Base-by-base conservation (phyloP, 768 basidiomycete genomes). In the Clathrus columnatus region DNA sequence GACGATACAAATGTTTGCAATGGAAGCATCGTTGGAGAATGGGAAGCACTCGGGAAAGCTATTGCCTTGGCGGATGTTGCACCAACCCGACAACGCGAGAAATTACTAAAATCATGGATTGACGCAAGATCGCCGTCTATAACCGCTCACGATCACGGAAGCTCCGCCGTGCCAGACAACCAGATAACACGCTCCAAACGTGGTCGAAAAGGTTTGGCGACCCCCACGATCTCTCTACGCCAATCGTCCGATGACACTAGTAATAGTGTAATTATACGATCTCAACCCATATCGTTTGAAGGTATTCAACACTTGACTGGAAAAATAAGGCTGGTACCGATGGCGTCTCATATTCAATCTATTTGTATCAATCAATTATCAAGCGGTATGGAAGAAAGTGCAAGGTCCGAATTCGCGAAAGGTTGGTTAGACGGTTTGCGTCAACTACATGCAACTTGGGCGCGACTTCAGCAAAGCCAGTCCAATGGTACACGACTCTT, bases 1-100 rank as follows among this genome's bases (percentile, higher is more conserved):
- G 91, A 95, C 61, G 75, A 72, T 5, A 87, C 62, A 67, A 73
- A 2, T 63, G 83, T 10, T 69, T 83, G 49, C 74, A 79, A 75
- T 17, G 72, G 73, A n/a, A 75, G 76, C n/a, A n/a, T n/a, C 16
- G 71, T 72, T 16, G 76, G 77, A 28, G 74, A 83, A 57, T 87
- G 85, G 80, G 67, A 67, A 6, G 74, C 75, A 4, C 61, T 92
- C 2, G 87, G 86, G 0, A 78, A 78, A 58, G 62, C 74, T 0
- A 79, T 82, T 61, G 85, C 84, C 0, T 68, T 84, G 7, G 75
- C 76, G 1, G 84, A 85, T 0, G 72, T 84, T 42, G 75, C 72
- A 51, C 73, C 79, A 41, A 80, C 84, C 1, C 80, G 76, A 61
- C 84, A 84, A 57, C 71, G 81, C 42, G 91, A 93, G 69, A 81